These are phyloP conservation scores for Cardamine occulta DNA, from an alignment of 345 rosid species.

Conservation along the genomic window DNA sequence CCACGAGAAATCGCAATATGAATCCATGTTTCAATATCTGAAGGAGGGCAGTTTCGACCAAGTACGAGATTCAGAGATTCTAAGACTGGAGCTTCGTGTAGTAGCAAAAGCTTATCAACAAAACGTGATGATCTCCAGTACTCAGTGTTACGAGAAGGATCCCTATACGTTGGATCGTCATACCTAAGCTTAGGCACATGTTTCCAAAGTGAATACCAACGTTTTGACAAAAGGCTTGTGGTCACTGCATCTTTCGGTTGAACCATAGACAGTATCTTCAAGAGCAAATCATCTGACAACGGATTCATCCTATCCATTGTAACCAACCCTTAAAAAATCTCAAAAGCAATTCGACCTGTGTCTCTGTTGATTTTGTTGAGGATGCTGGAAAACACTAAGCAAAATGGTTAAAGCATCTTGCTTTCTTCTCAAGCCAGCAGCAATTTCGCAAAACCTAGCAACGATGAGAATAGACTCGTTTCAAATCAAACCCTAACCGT, in stretches of 20 bases:
- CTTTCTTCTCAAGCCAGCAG: neutral
- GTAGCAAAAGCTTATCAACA: constrained; percentile 6
- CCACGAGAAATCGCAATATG: constrained; percentile 8
- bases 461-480: neutral
- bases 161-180: neutral
- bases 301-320: constrained; percentile 23
- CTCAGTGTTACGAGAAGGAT: neutral
- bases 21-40: constrained; percentile 11
- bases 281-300: constrained; percentile 30
- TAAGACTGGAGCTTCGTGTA: constrained; percentile 10
- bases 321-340: neutral
- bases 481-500: neutral
- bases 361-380: neutral
- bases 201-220: constrained; percentile 23
- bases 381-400: neutral
- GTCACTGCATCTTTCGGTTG: constrained; percentile 13
- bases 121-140: constrained; percentile 7
- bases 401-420: neutral
- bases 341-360: neutral
- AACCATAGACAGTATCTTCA: constrained; percentile 9
- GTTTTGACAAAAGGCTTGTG: constrained; percentile 34
- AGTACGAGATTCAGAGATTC: neutral
- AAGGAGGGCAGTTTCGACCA: neutral
- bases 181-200: neutral
- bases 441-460: neutral